phyloP scores from a whole-genome alignment of 208 protist species.

The Leishmania braziliensis region DNA sequence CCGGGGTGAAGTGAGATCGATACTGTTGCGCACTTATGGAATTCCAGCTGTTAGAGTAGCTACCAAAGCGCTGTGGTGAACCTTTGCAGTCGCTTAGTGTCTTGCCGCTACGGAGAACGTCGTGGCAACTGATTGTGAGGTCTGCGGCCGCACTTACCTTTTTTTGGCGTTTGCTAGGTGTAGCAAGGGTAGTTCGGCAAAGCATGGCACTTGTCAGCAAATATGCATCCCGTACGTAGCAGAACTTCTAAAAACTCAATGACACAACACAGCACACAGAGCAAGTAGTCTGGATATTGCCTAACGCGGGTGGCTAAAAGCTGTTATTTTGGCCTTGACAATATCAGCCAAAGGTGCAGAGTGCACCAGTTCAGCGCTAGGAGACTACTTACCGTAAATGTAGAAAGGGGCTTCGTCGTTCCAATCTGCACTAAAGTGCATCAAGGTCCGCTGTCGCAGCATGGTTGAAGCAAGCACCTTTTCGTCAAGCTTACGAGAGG shows the following conservation, averaged over 20 bases:
- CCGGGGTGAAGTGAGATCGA: not conserved
- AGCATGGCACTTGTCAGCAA: not conserved
- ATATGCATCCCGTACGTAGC: not conserved
- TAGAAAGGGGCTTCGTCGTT: slow-evolving; percentile 83
- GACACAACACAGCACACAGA: not conserved
- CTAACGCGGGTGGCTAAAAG: not conserved
- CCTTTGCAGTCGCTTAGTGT: not conserved
- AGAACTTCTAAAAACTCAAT: not conserved
- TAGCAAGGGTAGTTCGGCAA: too few species aligned
- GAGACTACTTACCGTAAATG: slow-evolving; percentile 43
- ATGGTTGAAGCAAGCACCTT: slow-evolving; percentile 30
- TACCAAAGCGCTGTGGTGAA: not conserved
- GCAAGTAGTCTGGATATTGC: not conserved
- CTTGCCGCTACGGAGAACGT: slow-evolving; percentile 2
- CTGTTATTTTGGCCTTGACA: not conserved
- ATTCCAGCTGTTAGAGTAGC: not conserved
- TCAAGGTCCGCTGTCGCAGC: slow-evolving; percentile 46
- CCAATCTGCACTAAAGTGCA: slow-evolving; percentile 75
- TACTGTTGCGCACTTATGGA: not conserved
- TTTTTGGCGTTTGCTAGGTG: not conserved
- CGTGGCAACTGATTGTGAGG: not conserved
- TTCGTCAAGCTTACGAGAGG: slow-evolving; percentile 72
- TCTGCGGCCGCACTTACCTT: not conserved
- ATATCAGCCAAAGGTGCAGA: not conserved
- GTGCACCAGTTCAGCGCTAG: not conserved